Evolutionary conservation across 2,329 filamentous ascomycete genomes (phyloP), one percentile per base, ranked within the genome.

Genomic region (Coniella vitis): DNA sequence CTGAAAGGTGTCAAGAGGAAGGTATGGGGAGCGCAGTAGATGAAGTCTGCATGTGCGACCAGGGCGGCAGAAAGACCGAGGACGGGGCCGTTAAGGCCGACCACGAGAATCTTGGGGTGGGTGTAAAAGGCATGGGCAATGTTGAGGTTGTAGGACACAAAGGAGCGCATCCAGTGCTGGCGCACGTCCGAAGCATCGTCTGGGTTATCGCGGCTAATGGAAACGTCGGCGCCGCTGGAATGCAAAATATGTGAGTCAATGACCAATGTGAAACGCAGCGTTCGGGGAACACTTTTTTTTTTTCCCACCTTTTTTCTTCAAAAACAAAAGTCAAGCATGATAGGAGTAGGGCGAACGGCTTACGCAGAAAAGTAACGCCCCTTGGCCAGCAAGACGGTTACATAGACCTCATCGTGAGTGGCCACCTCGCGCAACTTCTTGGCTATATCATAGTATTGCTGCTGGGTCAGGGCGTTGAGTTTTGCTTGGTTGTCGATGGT

Each of bases 1-100:
- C 84, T 85, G 69, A 97, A 97, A 4, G 93, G 93, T 1, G 90
- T 95, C 21, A 97, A 81, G 21, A 97, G 74, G 69, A 89, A 98
- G 25, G 90, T 72, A 57, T 86, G 77, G 0, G 90, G 90, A 0
- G 85, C 76, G 62, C 79, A 83, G 74, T 97, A 97, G 65, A 97
- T 79, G 72, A 97, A 97, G 72, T 97, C 93, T 20, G 87, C 87
- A 65, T 88, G 86, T 22, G 83, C 84, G 50, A 89, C 73, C 0
- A 97, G 69, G 0, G 91, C 90, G 1, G 91, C 93, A 2, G 86
- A 87, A 29, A 97, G 83, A 5, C 93, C 93, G 46, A 98, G 77
- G 10, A 83, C 90, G 5, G 93, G 93, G 3, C 91, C 93, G 69
- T 97, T 97, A 56, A 97, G 83, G 0, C 88, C 93, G 0, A 84